Evolutionary conservation across 495 filamentous ascomycete species (phyloP), one percentile per base, ranked within the genome.

Genomic region (Penicillium mononematosum): DNA sequence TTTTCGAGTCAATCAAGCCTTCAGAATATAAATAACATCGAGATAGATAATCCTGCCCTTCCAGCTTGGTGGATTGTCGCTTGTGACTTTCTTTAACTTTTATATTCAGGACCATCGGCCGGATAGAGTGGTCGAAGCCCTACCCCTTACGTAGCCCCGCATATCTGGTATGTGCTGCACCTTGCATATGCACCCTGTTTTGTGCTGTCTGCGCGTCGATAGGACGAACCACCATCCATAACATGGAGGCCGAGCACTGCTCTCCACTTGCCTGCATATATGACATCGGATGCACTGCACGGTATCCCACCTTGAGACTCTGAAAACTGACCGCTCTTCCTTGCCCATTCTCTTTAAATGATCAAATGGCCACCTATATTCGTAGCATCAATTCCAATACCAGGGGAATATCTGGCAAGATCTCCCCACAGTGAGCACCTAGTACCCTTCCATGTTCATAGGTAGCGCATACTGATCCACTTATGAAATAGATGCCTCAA

Each of bases 231-330:
- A 0, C 51, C 43, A 22, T 25, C 14, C 34, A 55, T 34, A 27
- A 24, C 9, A 34, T 31, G 10, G 22, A 55, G 43, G 29, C n/a
- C 53, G 29, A 38, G 22, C 43, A 39, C 22, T 8, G 43, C 32
- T 47, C 50, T 29, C 53, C 53, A 55, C 53, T 52, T 22, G 9
- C 14, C 53, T 47, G 53, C 53, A 55, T 55, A 44, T 47, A 55
- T 55, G 53, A 55, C 53, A 47, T 46, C 53, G 53, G 53, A 39
- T 11, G 32, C 22, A 45, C 32, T 22, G 43, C 43, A 46, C 43
- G 20, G n/a, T 46, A 55, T 55, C 43, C 43, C 44, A 1, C 16
- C 22, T 31, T 39, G 24, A 16, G 20, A 47, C 20, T 14, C 9
- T 17, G 5, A n/a, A 11, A 45, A 12, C 43, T 55, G 53, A 55